Evolutionary conservation across 2,329 filamentous ascomycete genomes (phyloP).

Genomic region (Thermoascus crustaceus): DNA sequence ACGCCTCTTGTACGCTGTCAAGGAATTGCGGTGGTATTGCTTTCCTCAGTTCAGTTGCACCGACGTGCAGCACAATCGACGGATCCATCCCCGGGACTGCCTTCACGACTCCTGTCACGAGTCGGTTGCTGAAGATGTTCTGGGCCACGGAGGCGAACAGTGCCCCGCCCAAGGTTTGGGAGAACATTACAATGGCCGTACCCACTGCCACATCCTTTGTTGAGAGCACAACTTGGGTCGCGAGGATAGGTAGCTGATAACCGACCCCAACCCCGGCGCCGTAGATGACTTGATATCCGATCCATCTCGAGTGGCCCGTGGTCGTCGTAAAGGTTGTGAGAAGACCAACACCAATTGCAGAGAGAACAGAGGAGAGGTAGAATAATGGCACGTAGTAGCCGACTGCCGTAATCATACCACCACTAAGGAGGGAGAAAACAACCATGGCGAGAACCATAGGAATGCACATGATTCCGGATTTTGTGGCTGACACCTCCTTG

Average conservation of each 20-base stretch:
- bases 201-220: constrained; percentile 26
- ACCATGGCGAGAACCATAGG: constrained; percentile 27
- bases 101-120: constrained; percentile 18
- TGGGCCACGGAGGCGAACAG: constrained; percentile 31
- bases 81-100: constrained; percentile 20
- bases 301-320: constrained; percentile 27
- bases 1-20: constrained; percentile 25
- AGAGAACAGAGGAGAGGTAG: constrained; percentile 23
- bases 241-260: constrained; percentile 29
- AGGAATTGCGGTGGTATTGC: constrained; percentile 28
- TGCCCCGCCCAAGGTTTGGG: constrained; percentile 30
- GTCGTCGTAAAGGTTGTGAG: constrained; percentile 27
- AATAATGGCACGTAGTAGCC: constrained; percentile 37
- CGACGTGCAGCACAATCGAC: constrained; percentile 21
- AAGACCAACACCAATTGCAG: constrained; percentile 28
- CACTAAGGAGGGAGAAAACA: constrained; percentile 23
- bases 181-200: constrained; percentile 28
- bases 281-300: constrained; percentile 31
- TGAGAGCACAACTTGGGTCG: constrained; percentile 26
- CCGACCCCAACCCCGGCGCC: constrained; percentile 30
- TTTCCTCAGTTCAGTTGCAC: constrained; percentile 32
- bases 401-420: constrained; percentile 20
- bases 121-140: constrained; percentile 31
- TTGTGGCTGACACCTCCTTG: constrained; percentile 25
- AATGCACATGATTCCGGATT: constrained; percentile 32